Evolutionary conservation across 495 filamentous ascomycete genomes (phyloP).

Genomic region (Tuber aestivum): DNA sequence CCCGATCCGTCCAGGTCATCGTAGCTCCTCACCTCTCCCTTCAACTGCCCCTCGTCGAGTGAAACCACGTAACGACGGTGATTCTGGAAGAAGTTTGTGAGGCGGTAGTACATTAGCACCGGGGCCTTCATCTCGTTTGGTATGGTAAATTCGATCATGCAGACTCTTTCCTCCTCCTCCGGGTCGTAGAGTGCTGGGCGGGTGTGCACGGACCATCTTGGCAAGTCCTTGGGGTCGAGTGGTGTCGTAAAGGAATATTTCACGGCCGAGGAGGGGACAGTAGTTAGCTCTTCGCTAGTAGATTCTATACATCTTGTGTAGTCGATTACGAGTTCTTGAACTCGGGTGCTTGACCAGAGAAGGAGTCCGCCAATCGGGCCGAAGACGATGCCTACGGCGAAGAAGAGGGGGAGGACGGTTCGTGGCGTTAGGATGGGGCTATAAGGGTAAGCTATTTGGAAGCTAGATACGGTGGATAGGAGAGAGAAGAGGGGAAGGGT

Average conservation of each 20-base stretch:
- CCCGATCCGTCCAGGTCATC: conserved; percentile 55
- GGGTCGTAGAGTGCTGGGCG: conserved; percentile 5
- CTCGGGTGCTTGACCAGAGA: conserved; percentile 72
- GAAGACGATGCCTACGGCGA: conserved; percentile 77
- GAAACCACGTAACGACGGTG: conserved; percentile 93
- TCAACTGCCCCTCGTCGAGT: conserved; percentile 73
- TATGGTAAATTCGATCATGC: conserved; percentile 68
- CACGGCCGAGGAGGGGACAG: conserved; percentile 55
- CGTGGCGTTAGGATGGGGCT: conserved; percentile 90
- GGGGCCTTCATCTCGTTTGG: conserved; percentile 71
- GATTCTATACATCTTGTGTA: conserved; percentile 67
- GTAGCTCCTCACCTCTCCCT: conserved; percentile 60
- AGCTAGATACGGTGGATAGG: neutral
- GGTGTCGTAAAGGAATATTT: conserved; percentile 59
- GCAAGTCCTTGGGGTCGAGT: conserved; percentile 40
- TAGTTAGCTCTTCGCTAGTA: conserved; percentile 42
- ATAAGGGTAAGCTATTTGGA: neutral
- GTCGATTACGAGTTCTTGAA: conserved; percentile 84
- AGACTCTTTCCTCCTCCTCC: conserved; percentile 45
- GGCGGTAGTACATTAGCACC: conserved; percentile 84
- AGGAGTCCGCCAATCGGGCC: conserved; percentile 80
- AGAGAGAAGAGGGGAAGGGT: conserved; percentile 5
- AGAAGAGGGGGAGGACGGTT: conserved; percentile 85
- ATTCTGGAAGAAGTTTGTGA: conserved; percentile 99
- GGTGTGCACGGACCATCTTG: conserved; percentile 25